These are phyloP conservation scores for Phialocephala sp. DNA, from an alignment of 2,329 filamentous ascomycete genomes.

Conservation along the genomic window DNA sequence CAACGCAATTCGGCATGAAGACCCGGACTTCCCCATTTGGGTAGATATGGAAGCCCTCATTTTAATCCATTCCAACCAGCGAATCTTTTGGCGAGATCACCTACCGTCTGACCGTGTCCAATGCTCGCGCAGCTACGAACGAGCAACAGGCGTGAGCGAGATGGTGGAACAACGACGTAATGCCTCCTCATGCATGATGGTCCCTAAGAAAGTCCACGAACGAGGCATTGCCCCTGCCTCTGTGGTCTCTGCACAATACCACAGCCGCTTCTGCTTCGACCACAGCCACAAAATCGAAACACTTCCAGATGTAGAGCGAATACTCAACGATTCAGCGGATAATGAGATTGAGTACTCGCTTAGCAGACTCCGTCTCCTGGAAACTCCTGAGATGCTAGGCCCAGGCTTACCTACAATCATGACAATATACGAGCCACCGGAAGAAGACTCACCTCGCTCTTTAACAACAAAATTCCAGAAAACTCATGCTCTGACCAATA, in stretches of 20 bases:
- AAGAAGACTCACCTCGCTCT: background rate
- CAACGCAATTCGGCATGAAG: constrained; percentile 26
- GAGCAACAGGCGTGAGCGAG: constrained; percentile 15
- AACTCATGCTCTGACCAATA: constrained; percentile 12
- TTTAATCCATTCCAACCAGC: constrained; percentile 23
- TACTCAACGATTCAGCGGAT: constrained; percentile 10
- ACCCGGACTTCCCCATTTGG: constrained; percentile 22
- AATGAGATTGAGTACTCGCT: constrained; percentile 9
- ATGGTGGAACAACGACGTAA: constrained; percentile 14
- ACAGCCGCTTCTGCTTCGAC: constrained; percentile 6
- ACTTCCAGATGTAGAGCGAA: constrained; percentile 6
- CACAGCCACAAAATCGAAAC: constrained; percentile 2
- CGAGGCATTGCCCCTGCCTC: constrained; percentile 20
- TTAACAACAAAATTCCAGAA: constrained; percentile 20
- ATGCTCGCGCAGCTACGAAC: constrained; percentile 19
- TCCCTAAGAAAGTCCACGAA: background rate
- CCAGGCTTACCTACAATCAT: background rate
- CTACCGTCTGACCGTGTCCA: constrained; percentile 12
- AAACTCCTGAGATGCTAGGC: background rate
- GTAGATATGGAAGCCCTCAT: constrained; percentile 30
- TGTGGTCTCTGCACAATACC: constrained; percentile 13
- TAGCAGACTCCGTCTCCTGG: constrained; percentile 2
- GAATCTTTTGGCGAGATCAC: constrained; percentile 19
- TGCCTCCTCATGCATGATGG: background rate
- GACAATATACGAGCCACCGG: background rate